These are phyloP conservation scores for Trichosanthes truncata DNA, from an alignment of 306 rosid genomes.

Conservation along the genomic window DNA sequence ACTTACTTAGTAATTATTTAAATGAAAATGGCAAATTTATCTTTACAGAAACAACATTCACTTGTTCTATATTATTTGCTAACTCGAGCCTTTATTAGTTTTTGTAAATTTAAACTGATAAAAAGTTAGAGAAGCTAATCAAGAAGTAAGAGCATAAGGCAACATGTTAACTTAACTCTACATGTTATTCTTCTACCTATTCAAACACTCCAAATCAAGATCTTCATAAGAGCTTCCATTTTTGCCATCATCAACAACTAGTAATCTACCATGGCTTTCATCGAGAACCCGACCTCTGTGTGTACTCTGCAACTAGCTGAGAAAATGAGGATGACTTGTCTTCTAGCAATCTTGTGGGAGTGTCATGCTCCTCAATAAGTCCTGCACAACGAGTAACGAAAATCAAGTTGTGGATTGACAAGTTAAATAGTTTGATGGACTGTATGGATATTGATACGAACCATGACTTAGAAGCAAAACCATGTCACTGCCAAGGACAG, in stretches of 20 bases:
- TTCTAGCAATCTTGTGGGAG: constrained; percentile 57
- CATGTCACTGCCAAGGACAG: constrained; percentile 70
- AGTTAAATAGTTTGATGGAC: not conserved
- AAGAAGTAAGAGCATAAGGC: not conserved
- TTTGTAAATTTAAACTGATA: not conserved
- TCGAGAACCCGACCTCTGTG: constrained; percentile 40
- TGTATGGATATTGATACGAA: constrained; percentile 4
- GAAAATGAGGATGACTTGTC: constrained; percentile 67
- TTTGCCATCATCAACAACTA: not conserved
- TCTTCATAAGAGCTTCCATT: not conserved
- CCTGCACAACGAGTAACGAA: constrained; percentile 29
- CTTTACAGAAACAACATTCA: no score
- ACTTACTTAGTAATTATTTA: no score
- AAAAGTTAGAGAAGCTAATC: not conserved
- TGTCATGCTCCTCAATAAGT: constrained; percentile 55
- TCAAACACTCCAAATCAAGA: not conserved
- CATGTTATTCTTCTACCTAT: not conserved
- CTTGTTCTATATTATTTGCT: no score
- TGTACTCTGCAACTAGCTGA: constrained; percentile 74
- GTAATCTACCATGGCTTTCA: not conserved
- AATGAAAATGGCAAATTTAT: no score
- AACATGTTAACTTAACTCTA: not conserved
- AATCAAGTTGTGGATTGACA: not conserved
- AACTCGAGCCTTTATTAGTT: not conserved
- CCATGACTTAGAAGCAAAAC: constrained; percentile 77